Base-by-base conservation (phyloP, 257 asterid species). In the Gentiana dahurica region DNA sequence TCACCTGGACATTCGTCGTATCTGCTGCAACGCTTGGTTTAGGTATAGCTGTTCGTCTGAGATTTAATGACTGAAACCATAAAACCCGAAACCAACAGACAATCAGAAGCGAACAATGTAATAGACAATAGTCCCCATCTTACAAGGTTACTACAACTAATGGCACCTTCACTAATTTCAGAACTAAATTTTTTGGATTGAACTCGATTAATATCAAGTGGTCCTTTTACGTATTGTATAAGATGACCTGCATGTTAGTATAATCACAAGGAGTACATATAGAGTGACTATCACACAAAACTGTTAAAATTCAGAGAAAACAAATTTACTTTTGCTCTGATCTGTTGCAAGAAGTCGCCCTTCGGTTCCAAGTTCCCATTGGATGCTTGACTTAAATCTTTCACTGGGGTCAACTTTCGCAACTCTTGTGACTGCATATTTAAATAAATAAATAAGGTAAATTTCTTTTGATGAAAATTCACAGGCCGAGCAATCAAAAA, bases 301-400 rank as follows among this genome's bases (percentile, higher is more conserved):
- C 61, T 45, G 9, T 8, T 6, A n/a, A 44, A 12, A 45, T 58
- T 34, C 35, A 54, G 34, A 35, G 49, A 2, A 12, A 61, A 24
- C 56, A 55, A 39, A 53, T 58, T 85, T 61, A 92, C 99, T 74
- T 84, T 92, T 55, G 84, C 66, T 79, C 97, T 80, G 67, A 92
- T 92, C 81, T 92, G 99, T 59, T 83, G 94, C 68, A 92, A 83
- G 61, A 92, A 92, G 69, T 88, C 97, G 15, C 75, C 83, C 67
- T 81, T 85, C 70, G 75, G 90, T 55, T 81, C 85, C 36, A 59
- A 38, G 76, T 75, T 74, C 57, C 47, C 61, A 45, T 15, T 37
- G 56, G 57, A 61, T 55, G 60, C 72, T 68, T 33, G 79, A 65
- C 60, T 54, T 46, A 67, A 75, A 49, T 68, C 75, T 57, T 64